phyloP scores from a whole-genome alignment of 176 grass and related monocot genomes.

The Oryza nivara region DNA sequence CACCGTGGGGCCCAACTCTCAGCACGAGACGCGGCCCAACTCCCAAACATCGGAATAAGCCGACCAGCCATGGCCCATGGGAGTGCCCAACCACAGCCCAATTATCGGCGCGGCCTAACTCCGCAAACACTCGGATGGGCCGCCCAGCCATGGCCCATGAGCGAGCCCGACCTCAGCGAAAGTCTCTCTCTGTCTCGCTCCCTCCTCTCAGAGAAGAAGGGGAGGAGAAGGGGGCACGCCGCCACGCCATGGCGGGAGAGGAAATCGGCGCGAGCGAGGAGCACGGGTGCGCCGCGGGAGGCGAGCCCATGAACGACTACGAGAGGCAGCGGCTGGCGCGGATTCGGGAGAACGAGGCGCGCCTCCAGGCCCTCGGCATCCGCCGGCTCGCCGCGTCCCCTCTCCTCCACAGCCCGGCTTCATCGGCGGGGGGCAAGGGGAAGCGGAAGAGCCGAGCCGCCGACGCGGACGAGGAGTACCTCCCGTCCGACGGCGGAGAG shows the following conservation, averaged over 20 bases:
- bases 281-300: background rate
- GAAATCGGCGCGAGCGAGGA: slow-evolving; percentile 21
- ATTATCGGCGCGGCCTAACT: background rate
- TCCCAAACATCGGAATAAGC: too few relatives aligned
- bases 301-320: slow-evolving; percentile 58
- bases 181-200: background rate
- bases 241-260: slow-evolving; percentile 44
- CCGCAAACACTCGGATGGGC: background rate
- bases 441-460: slow-evolving; percentile 48
- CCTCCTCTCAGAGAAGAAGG: background rate
- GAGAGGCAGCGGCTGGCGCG: slow-evolving; percentile 65
- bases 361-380: slow-evolving; percentile 69
- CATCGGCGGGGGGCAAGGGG: slow-evolving; percentile 10
- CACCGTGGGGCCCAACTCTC: too few relatives aligned
- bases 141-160: background rate
- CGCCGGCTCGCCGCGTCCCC: slow-evolving; percentile 56
- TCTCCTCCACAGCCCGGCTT: slow-evolving; percentile 35
- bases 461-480: slow-evolving; percentile 79
- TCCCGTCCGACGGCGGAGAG: slow-evolving; percentile 47
- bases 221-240: background rate
- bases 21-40: too few relatives aligned
- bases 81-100: too few relatives aligned
- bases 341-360: slow-evolving; percentile 79
- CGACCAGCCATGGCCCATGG: too few relatives aligned
- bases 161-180: background rate